Conservation (phyloP, 176 grass and related monocot genomes). For the Oryza meridionalis region DNA sequence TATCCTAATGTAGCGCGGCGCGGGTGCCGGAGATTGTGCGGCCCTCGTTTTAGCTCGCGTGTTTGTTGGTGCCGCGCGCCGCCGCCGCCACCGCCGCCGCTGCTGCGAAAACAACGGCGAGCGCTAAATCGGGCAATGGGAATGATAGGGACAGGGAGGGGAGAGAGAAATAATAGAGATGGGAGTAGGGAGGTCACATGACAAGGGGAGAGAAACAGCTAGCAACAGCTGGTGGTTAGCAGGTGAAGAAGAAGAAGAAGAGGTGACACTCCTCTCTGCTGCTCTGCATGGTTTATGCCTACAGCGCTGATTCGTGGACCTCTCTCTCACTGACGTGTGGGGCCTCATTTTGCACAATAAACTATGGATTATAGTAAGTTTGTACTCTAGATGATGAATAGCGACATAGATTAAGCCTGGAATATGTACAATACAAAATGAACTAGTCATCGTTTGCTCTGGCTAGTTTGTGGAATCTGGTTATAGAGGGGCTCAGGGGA, state of each 20-base stretch:
- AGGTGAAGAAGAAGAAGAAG: conserved; percentile 10
- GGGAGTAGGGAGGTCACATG: conserved; percentile 52
- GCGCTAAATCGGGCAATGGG: conserved; percentile 51
- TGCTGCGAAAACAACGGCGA: conserved; percentile 15
- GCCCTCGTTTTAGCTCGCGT: conserved; percentile 37
- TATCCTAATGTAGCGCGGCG: conserved; percentile 25
- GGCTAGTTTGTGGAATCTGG: too few species aligned
- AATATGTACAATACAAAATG: too few species aligned
- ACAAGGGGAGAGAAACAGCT: conserved; percentile 63
- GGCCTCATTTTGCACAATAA: neutral
- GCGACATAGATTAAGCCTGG: too few species aligned
- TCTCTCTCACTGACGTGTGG: neutral
- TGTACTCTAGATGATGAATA: too few species aligned
- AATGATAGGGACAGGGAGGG: conserved; percentile 17
- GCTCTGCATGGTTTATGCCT: neutral
- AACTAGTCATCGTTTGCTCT: too few species aligned
- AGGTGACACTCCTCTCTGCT: neutral
- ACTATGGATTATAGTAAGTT: neutral
- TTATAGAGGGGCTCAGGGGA: too few species aligned
- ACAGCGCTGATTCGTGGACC: conserved; percentile 3
- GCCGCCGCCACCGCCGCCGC: conserved; percentile 22
- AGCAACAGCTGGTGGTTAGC: conserved; percentile 58
- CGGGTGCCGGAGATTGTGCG: conserved; percentile 11
- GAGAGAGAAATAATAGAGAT: conserved; percentile 2
- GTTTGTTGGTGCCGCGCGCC: neutral